A percentile compares a stretch with the other conserved stretches of the same genome.
phyloP scores from a whole-genome alignment of 352 stramenopile genomes.

The Phytophthora sp. region DNA sequence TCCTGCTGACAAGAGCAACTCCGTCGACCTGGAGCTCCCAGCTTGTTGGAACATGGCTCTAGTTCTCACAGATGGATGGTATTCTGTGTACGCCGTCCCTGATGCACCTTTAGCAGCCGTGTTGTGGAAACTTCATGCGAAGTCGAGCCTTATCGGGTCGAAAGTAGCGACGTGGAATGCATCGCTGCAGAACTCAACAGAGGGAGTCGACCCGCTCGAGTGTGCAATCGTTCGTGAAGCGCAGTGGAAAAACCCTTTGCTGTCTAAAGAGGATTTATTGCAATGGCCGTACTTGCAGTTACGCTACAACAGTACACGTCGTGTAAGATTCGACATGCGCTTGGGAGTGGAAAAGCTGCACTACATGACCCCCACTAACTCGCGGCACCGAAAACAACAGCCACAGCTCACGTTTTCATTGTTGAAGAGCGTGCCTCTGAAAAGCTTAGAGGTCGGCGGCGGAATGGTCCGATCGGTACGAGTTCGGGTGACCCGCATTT shows the following conservation, averaged over 20 bases:
- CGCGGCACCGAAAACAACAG: conserved; percentile 20
- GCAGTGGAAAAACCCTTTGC: conserved; percentile 54
- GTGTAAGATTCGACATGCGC: conserved; percentile 44
- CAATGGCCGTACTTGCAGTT: conserved; percentile 69
- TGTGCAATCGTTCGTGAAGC: conserved; percentile 48
- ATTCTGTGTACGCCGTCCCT: conserved; percentile 66
- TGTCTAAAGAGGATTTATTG: conserved; percentile 54
- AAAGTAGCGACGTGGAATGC: conserved; percentile 80
- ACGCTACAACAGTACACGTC: conserved; percentile 73
- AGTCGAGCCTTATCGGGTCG: conserved; percentile 49
- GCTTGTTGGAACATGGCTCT: conserved; percentile 61
- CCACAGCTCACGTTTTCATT: conserved; percentile 49
- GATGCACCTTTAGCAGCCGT: conserved; percentile 46
- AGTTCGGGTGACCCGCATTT: conserved; percentile 55
- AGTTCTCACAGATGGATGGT: conserved; percentile 80
- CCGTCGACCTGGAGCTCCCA: conserved; percentile 49
- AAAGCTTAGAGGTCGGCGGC: conserved; percentile 62
- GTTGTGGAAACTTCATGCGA: conserved; percentile 56
- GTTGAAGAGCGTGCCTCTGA: conserved; percentile 70
- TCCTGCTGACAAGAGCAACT: conserved; percentile 28
- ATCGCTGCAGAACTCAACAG: conserved; percentile 59
- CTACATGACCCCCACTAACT: conserved; percentile 11
- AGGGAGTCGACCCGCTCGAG: conserved; percentile 74
- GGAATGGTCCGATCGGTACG: conserved; percentile 70
- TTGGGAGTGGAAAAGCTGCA: conserved; percentile 58